phyloP scores from a whole-genome alignment of 2,329 filamentous ascomycete species.

The Epichloe sibirici region DNA sequence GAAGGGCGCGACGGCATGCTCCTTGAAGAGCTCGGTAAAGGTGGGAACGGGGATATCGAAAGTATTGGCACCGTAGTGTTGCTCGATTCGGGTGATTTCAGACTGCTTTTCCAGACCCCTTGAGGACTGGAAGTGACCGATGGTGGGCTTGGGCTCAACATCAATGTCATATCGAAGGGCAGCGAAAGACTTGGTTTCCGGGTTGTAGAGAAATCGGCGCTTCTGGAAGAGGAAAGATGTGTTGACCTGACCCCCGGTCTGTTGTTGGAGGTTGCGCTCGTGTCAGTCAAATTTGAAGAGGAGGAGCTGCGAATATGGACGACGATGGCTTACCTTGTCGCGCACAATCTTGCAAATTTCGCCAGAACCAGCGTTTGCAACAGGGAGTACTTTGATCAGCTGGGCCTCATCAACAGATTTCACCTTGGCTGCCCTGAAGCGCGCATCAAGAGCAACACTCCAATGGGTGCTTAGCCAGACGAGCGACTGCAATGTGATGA shows the following conservation, averaged over 20 bases:
- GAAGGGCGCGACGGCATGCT: slow-evolving; percentile 96
- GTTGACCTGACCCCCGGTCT: slow-evolving; percentile 62
- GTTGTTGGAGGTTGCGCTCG: not conserved
- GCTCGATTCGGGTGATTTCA: slow-evolving; percentile 69
- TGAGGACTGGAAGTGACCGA: slow-evolving; percentile 68
- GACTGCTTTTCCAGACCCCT: slow-evolving; percentile 60
- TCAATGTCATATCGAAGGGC: slow-evolving; percentile 79
- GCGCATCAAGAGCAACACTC: slow-evolving; percentile 76
- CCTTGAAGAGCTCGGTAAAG: slow-evolving; percentile 91
- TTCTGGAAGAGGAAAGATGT: slow-evolving; percentile 96
- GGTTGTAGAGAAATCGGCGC: slow-evolving; percentile 80
- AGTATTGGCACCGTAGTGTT: slow-evolving; percentile 91
- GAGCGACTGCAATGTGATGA: slow-evolving; percentile 77
- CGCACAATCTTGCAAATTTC: slow-evolving; percentile 76
- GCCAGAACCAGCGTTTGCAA: slow-evolving; percentile 75
- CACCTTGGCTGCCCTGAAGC: slow-evolving; percentile 68
- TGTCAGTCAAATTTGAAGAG: not conserved
- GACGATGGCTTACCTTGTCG: slow-evolving; percentile 45
- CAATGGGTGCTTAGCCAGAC: slow-evolving; percentile 95
- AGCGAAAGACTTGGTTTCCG: slow-evolving; percentile 60
- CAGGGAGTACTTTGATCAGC: slow-evolving; percentile 85
- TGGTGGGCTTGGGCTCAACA: slow-evolving; percentile 64
- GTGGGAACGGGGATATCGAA: slow-evolving; percentile 97
- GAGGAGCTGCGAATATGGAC: not conserved
- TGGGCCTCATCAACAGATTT: slow-evolving; percentile 59